phyloP scores from a whole-genome alignment of 2,329 filamentous ascomycete species.

The Penicillium sp. region DNA sequence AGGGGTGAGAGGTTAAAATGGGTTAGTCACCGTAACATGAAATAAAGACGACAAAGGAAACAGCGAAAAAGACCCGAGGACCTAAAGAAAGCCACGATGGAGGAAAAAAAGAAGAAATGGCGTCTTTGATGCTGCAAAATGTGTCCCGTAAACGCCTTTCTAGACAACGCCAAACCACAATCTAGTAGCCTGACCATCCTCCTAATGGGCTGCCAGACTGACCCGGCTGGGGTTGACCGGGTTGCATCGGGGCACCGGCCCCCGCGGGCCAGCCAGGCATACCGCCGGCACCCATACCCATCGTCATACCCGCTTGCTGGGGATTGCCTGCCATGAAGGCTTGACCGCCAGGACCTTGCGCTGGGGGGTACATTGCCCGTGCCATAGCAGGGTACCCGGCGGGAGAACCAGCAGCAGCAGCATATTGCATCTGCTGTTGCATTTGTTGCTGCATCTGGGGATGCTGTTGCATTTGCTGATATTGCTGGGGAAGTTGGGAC shows the following conservation, averaged over 20 bases:
- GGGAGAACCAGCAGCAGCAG: slow-evolving; percentile 38
- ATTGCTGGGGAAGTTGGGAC: slow-evolving; percentile 44
- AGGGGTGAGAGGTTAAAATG: slow-evolving; percentile 17
- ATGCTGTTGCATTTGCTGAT: slow-evolving; percentile 43
- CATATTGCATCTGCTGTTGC: slow-evolving; percentile 34
- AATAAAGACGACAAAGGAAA: slow-evolving; percentile 19
- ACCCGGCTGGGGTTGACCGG: slow-evolving; percentile 44
- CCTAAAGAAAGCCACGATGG: slow-evolving; percentile 13
- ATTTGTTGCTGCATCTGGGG: slow-evolving; percentile 42
- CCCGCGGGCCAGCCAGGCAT: slow-evolving; percentile 44
- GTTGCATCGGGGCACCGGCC: slow-evolving; percentile 42
- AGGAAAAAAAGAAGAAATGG: slow-evolving; percentile 9
- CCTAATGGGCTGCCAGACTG: slow-evolving; percentile 44
- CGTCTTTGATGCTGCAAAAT: slow-evolving; percentile 20
- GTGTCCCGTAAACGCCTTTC: slow-evolving; percentile 28
- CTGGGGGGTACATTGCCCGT: slow-evolving; percentile 44
- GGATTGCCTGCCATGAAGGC: slow-evolving; percentile 40
- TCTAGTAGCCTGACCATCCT: slow-evolving; percentile 45
- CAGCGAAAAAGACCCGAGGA: background rate
- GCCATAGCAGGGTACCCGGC: slow-evolving; percentile 41
- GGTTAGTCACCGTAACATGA: slow-evolving; percentile 5
- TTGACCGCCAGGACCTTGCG: slow-evolving; percentile 40
- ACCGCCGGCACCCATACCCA: slow-evolving; percentile 41
- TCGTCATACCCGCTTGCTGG: slow-evolving; percentile 42
- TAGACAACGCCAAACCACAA: slow-evolving; percentile 32